These are phyloP conservation scores for Cicer bijugum DNA, from an alignment of 306 rosid species.

Conservation along the genomic window DNA sequence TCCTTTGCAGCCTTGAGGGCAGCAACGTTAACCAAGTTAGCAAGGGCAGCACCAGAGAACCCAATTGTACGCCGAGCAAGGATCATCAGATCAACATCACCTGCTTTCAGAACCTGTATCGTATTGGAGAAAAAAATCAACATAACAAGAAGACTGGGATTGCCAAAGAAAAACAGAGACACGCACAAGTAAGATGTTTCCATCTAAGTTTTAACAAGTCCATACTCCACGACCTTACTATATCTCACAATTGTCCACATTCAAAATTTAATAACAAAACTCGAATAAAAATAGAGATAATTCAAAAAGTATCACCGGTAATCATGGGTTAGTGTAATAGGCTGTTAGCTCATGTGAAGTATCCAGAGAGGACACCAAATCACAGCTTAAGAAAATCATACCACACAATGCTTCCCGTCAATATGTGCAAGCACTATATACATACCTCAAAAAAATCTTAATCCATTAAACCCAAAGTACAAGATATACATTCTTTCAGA, in stretches of 20 bases:
- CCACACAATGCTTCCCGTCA: conserved; percentile 8
- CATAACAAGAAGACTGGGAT: neutral
- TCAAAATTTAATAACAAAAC: neutral
- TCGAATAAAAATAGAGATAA: neutral
- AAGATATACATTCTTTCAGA: conserved; percentile 10
- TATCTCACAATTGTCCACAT: conserved; percentile 1
- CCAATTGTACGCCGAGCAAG: conserved; percentile 90
- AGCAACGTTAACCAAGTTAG: conserved; percentile 84
- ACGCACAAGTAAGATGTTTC: neutral
- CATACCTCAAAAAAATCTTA: neutral
- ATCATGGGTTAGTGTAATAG: neutral
- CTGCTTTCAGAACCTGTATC: conserved; percentile 74
- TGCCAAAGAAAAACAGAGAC: neutral
- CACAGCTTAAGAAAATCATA: conserved; percentile 5
- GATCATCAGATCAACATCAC: conserved; percentile 79
- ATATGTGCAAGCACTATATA: neutral
- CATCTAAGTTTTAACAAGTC: conserved; percentile 6
- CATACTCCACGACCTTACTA: neutral
- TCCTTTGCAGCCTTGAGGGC: conserved; percentile 95
- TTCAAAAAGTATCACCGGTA: neutral
- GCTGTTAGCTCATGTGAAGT: neutral
- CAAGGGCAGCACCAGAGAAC: conserved; percentile 93
- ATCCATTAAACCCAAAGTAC: conserved; percentile 27
- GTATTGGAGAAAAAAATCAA: conserved; percentile 29
- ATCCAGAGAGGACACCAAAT: conserved; percentile 4